Conservation (phyloP, 2,329 filamentous ascomycete species). For the Diaporthe citriasiana region DNA sequence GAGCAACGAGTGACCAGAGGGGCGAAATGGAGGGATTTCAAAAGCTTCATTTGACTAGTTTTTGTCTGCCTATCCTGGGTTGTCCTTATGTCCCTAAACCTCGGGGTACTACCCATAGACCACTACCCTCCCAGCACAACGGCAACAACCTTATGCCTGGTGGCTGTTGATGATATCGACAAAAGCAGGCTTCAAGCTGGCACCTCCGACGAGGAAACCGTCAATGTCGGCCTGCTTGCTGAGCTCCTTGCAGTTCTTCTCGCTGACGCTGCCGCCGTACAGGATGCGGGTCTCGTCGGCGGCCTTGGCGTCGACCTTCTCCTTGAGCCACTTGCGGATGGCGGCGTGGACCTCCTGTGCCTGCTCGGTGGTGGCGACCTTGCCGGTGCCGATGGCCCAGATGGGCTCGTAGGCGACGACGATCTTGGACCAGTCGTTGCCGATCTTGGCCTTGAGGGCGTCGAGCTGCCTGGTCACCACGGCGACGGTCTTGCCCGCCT, state of each 20-base stretch:
- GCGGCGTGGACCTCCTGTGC: constrained; percentile 94
- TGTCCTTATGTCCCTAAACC: not conserved
- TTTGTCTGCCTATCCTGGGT: constrained; percentile 23
- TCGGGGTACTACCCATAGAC: not conserved
- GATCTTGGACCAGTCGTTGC: constrained; percentile 89
- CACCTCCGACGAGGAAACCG: constrained; percentile 96
- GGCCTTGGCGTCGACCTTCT: constrained; percentile 80
- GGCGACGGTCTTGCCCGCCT: constrained; percentile 86
- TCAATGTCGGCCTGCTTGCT: constrained; percentile 95
- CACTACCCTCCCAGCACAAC: not conserved
- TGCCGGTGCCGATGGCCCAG: constrained; percentile 96
- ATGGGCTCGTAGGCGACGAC: constrained; percentile 99
- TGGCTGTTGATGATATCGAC: constrained; percentile 73
- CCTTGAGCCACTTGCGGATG: constrained; percentile 89
- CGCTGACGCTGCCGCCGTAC: constrained; percentile 95
- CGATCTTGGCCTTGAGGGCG: constrained; percentile 78
- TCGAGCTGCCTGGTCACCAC: constrained; percentile 88
- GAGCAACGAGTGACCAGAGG: not conserved
- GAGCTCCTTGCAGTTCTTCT: constrained; percentile 98
- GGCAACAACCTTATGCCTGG: constrained; percentile 41
- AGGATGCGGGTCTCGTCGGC: constrained; percentile 92
- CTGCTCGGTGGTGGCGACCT: constrained; percentile 89
- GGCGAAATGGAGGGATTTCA: constrained; percentile 4
- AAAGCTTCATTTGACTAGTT: constrained; percentile 27
- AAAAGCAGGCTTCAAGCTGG: constrained; percentile 95